Conservation (phyloP, 2,329 filamentous ascomycete species). For the Ascochyta koolunga region DNA sequence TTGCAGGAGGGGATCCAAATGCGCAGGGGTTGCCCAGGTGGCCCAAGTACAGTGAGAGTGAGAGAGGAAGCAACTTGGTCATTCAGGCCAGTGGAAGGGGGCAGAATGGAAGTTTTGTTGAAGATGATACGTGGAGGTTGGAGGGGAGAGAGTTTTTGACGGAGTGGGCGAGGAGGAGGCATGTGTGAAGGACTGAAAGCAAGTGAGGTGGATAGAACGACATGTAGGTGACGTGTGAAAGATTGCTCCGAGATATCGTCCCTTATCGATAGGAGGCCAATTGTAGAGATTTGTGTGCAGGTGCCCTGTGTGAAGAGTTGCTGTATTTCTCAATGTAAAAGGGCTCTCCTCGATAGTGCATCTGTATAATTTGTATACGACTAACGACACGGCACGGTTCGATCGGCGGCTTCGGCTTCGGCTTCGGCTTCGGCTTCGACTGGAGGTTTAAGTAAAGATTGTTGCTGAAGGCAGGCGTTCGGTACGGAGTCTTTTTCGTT, state of each 20-base stretch:
- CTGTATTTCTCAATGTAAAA: not conserved
- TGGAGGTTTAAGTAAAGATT: not conserved
- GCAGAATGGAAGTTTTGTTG: conserved; percentile 50
- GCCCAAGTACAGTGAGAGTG: conserved; percentile 50
- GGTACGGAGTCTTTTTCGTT: not conserved
- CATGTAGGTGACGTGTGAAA: not conserved
- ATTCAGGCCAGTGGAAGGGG: conserved; percentile 51
- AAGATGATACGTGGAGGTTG: conserved; percentile 52
- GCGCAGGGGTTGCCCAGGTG: conserved; percentile 44
- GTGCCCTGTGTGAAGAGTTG: not conserved
- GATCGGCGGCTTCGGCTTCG: not conserved
- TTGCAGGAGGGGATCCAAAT: conserved; percentile 49
- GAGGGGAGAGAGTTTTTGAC: conserved; percentile 50
- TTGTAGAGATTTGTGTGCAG: not conserved
- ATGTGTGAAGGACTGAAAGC: conserved; percentile 33
- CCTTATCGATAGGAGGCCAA: not conserved
- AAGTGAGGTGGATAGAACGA: not conserved
- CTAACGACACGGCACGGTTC: not conserved
- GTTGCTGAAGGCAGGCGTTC: not conserved
- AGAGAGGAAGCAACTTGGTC: conserved; percentile 51
- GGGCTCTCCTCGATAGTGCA: not conserved
- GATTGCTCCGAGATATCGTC: not conserved
- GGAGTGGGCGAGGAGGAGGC: conserved; percentile 46
- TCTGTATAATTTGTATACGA: not conserved
- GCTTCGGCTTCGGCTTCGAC: not conserved